Conservation (phyloP, 495 filamentous ascomycete species). For the Darksidea phi region DNA sequence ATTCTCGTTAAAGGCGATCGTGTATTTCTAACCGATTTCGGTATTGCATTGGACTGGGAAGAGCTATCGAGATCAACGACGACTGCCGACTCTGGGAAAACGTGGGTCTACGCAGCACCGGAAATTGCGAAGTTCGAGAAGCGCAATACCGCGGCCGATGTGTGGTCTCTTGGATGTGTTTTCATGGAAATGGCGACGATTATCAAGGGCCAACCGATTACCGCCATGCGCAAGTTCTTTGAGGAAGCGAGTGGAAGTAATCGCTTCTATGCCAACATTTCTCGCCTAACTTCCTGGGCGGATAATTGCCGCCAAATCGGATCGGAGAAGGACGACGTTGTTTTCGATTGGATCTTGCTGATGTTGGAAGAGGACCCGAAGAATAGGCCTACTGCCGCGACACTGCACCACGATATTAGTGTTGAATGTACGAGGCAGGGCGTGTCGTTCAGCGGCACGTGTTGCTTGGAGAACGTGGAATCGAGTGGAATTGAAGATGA, state of each 20-base stretch:
- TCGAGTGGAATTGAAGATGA: background rate
- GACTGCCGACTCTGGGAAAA: no score
- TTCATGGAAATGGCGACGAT: no score
- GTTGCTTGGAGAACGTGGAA: background rate
- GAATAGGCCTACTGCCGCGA: conserved; percentile 6
- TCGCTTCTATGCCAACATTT: conserved; percentile 9
- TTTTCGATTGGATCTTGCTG: background rate
- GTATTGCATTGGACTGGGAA: no score
- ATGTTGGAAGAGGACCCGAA: conserved; percentile 1
- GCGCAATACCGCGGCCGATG: no score
- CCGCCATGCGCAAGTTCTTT: conserved; percentile 1
- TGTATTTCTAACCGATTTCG: no score
- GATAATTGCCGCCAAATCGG: background rate
- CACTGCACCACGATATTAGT: conserved; percentile 1
- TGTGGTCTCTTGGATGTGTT: no score
- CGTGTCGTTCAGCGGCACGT: background rate
- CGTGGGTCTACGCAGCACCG: no score
- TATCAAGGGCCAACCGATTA: no score
- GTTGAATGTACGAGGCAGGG: background rate
- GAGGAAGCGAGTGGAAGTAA: background rate
- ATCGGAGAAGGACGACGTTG: background rate
- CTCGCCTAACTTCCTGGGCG: conserved; percentile 1
- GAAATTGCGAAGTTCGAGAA: no score
- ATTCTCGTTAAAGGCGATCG: no score
- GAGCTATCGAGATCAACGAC: no score